Conservation (phyloP, 1,284 basidiomycete genomes). For the Pyrrhoderma noxium region DNA sequence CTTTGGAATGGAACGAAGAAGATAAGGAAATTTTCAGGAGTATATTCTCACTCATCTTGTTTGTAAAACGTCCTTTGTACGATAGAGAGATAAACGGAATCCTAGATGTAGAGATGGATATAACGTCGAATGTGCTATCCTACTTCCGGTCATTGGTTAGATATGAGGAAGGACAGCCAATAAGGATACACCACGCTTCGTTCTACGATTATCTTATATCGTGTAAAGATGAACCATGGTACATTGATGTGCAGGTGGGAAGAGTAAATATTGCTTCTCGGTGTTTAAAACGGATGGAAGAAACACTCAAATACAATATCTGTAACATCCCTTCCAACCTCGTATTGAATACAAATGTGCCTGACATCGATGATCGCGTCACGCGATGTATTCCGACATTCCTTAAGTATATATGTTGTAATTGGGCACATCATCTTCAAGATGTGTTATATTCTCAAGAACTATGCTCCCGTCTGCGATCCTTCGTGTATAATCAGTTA, state of each 20-base stretch:
- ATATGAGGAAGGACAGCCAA: not conserved
- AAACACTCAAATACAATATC: not conserved
- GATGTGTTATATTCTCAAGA: not conserved
- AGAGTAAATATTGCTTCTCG: not conserved
- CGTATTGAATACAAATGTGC: not conserved
- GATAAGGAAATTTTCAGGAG: no score
- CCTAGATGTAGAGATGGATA: no score
- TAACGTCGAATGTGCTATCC: not conserved
- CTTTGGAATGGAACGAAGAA: no score
- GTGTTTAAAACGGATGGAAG: not conserved
- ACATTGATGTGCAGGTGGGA: not conserved
- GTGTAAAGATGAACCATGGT: not conserved
- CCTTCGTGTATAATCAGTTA: slow-evolving; percentile 20
- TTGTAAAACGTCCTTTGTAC: no score
- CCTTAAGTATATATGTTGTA: not conserved
- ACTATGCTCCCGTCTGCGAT: not conserved
- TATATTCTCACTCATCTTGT: no score
- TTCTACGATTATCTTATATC: not conserved
- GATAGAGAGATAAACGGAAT: no score
- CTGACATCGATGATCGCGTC: not conserved
- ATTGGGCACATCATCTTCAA: not conserved
- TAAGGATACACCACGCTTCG: not conserved
- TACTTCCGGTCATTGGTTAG: not conserved
- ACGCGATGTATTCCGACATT: not conserved
- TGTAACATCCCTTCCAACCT: not conserved